Base-by-base conservation (phyloP, 2,329 filamentous ascomycete species). In the Neoascochyta sp. region DNA sequence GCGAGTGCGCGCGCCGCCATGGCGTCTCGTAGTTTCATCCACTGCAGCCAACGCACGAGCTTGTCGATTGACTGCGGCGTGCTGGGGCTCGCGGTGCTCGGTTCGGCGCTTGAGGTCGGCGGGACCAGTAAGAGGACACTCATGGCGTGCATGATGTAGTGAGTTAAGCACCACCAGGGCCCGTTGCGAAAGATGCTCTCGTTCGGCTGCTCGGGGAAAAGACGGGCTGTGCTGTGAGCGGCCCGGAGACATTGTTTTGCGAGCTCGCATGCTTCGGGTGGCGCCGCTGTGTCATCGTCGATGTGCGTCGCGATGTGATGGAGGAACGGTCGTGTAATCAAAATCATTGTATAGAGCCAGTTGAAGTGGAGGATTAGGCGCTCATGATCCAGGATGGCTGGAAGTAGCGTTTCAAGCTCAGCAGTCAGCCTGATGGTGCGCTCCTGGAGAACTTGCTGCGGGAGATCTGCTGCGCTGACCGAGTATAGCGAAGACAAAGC, bases 81-180 rank as follows among this genome's bases (percentile, higher is more conserved):
- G n/a, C 34, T 16, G n/a, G 32, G 24, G 11, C 21, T 28, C 9
- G 24, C 32, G 13, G 31, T 26, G 4, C 27, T 39, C 25, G 34
- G 13, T 4, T 35, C 4, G 17, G 32, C n/a, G 7, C 12, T 11
- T 16, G 22, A 9, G 10, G n/a, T 11, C 3, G 34, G 25, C 25
- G 15, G 22, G 12, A 19, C 26, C 9, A 29, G 16, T 2, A 27
- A 18, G 17, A 32, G 19, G n/a, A 37, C 26, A 12, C 17, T 14
- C 15, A 37, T 22, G 12, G 34, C 34, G 12, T 25, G 15, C 29
- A 33, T 33, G 24, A 37, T 32, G 15, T 37, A 32, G 15, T 32
- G 29, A 10, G 21, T 22, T 7, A 37, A 22, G 18, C 22, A 33
- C 34, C 34, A 37, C 34, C 34, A 37, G 5, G 34, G 34, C 9